Conservation (phyloP, 352 stramenopile species). For the Phytophthora hibernalis region DNA sequence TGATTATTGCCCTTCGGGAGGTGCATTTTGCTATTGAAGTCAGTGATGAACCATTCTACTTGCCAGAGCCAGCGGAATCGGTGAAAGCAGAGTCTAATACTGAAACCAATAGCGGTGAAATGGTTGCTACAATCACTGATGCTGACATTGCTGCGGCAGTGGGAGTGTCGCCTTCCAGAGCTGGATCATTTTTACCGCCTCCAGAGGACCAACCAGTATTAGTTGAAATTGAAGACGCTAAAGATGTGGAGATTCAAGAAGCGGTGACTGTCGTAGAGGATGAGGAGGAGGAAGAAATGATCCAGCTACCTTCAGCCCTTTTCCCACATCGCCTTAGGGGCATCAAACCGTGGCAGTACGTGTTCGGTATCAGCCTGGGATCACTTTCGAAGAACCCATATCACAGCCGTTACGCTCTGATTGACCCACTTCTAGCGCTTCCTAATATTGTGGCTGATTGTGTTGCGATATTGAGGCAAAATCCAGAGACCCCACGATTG, state of each 20-base stretch:
- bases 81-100: slow-evolving; percentile 20
- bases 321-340: slow-evolving; percentile 77
- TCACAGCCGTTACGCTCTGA: slow-evolving; percentile 80
- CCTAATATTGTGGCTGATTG: slow-evolving; percentile 85
- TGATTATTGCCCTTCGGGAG: slow-evolving; percentile 75
- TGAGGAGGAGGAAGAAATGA: slow-evolving; percentile 46
- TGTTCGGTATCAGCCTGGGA: slow-evolving; percentile 76
- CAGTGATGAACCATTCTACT: slow-evolving; percentile 60
- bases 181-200: slow-evolving; percentile 32
- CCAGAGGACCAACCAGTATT: slow-evolving; percentile 19
- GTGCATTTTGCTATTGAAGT: slow-evolving; percentile 79
- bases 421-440: slow-evolving; percentile 74
- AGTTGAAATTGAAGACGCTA: slow-evolving; percentile 24
- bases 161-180: slow-evolving; percentile 34
- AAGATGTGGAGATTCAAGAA: slow-evolving; percentile 25
- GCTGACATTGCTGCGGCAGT: slow-evolving; percentile 43
- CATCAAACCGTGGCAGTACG: slow-evolving; percentile 87
- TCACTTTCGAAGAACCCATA: slow-evolving; percentile 86
- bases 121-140: slow-evolving; percentile 43
- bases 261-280: slow-evolving; percentile 16
- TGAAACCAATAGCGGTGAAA: slow-evolving; percentile 29
- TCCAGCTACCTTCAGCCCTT: slow-evolving; percentile 59
- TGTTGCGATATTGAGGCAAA: slow-evolving; percentile 67
- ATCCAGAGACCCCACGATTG: slow-evolving; percentile 69
- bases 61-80: slow-evolving; percentile 21